Evolutionary conservation across 345 rosid species (phyloP), one percentile per base, ranked within the genome.

Genomic region (Jatropha curcas): DNA sequence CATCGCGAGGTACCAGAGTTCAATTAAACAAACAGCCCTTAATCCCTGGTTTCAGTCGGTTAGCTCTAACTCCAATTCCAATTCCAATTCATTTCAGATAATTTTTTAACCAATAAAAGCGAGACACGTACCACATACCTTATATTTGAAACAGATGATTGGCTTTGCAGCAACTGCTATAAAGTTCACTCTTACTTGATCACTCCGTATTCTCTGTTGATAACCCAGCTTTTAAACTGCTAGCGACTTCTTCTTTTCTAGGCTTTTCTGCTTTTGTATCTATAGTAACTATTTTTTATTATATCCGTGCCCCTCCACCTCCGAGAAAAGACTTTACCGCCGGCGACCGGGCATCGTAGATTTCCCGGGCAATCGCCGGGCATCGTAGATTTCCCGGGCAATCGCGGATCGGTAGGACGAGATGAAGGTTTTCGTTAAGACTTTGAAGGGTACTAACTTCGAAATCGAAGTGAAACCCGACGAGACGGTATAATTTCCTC

Each of bases 381-480:
- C n/a, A n/a, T n/a, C n/a, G 25, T n/a, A n/a, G 43, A 60, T 71
- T 35, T 20, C 14, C n/a, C 34, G 5, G 67, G 34, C 7, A 46
- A 33, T n/a, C n/a, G 59, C 25, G 10, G 9, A 43, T 5, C 45
- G 1, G 22, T 28, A 55, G 16, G 25, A 45, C 48, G 71, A 73
- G 56, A 83, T 85, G 88, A 85, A 79, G 85, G 76, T 85, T 76
- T 79, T 65, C 63, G 82, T 83, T 31, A 85, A 83, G 71, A 81
- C 86, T 74, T 77, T 85, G 65, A 85, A 83, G 76, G 88, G 88
- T 34, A 83, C 75, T 61, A 81, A 81, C 75, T 85, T 83, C 75
- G 86, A 85, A 72, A 83, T 85, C 83, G 69, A 85, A 76, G 86
- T 83, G 0, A 78, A 85, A 76, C 88, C 82, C 9, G 83, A 81